Evolutionary conservation across 495 filamentous ascomycete species (phyloP).

Genomic region (Aspergillus incahuasiensis): DNA sequence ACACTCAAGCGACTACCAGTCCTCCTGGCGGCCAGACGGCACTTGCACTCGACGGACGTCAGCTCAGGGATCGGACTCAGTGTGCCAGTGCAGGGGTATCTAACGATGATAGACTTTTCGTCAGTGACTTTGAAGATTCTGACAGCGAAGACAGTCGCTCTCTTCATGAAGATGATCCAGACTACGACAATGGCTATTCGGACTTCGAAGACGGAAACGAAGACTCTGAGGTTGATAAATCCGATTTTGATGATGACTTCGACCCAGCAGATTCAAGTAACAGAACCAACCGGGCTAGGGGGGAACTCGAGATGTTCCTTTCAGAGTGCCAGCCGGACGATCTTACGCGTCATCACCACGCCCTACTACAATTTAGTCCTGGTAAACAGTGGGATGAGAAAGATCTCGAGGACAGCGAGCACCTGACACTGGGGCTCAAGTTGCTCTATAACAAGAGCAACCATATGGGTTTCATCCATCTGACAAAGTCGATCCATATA

Average conservation of each 20-base stretch:
- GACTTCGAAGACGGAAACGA: not conserved
- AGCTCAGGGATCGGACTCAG: not conserved
- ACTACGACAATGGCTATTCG: too few relatives aligned
- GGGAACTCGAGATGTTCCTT: not conserved
- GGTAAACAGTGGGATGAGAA: not conserved
- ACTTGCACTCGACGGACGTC: not conserved
- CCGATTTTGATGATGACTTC: not conserved
- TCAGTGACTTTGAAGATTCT: not conserved
- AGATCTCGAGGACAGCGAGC: not conserved
- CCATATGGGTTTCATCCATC: not conserved
- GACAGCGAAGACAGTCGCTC: not conserved
- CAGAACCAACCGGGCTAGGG: not conserved
- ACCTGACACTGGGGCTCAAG: not conserved
- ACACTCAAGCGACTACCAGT: not conserved
- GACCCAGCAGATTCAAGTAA: not conserved
- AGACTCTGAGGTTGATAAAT: too few relatives aligned
- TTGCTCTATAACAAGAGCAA: slow-evolving; percentile 1
- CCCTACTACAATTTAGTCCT: not conserved
- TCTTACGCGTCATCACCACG: not conserved
- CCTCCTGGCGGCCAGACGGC: not conserved
- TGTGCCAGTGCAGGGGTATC: too few relatives aligned
- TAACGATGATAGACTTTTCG: not conserved
- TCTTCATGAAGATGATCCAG: not conserved
- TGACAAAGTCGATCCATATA: not conserved
- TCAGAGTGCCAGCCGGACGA: not conserved